Conservation (phyloP, 441 rosid species). For the Croton laevigatus region DNA sequence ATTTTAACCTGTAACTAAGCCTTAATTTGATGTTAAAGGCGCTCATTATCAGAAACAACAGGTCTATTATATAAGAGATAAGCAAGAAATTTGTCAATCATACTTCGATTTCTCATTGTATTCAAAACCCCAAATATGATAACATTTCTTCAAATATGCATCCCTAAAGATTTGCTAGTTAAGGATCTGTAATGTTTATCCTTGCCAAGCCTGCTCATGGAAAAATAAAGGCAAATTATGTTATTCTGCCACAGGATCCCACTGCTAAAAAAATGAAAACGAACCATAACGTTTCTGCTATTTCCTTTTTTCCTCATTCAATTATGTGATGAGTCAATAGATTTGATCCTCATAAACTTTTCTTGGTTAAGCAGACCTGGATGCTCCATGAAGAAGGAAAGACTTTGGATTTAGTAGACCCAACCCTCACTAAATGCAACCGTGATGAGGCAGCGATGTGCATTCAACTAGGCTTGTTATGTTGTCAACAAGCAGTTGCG, state of each 20-base stretch:
- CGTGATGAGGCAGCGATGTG: constrained; percentile 73
- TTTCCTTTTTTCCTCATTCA: neutral
- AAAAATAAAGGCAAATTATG: neutral
- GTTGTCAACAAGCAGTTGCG: constrained; percentile 61
- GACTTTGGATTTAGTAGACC: constrained; percentile 62
- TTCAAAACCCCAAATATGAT: too few relatives aligned
- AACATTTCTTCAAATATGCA: neutral
- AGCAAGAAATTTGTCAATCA: neutral
- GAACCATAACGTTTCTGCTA: neutral
- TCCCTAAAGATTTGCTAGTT: neutral
- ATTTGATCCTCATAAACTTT: neutral
- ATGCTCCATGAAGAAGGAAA: constrained; percentile 50
- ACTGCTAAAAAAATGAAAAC: neutral
- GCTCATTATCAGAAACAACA: neutral
- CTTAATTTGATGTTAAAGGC: neutral
- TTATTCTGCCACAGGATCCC: neutral
- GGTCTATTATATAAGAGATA: neutral
- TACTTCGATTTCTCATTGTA: too few relatives aligned
- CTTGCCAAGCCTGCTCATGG: neutral
- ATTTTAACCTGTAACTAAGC: neutral
- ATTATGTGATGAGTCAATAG: neutral
- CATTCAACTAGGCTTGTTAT: constrained; percentile 70
- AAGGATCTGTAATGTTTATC: neutral
- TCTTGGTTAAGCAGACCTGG: constrained; percentile 59
- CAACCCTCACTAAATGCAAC: constrained; percentile 50